Evolutionary conservation across 495 filamentous ascomycete genomes (phyloP), one percentile per base, ranked within the genome.

Genomic region (Rusavskia elegans): DNA sequence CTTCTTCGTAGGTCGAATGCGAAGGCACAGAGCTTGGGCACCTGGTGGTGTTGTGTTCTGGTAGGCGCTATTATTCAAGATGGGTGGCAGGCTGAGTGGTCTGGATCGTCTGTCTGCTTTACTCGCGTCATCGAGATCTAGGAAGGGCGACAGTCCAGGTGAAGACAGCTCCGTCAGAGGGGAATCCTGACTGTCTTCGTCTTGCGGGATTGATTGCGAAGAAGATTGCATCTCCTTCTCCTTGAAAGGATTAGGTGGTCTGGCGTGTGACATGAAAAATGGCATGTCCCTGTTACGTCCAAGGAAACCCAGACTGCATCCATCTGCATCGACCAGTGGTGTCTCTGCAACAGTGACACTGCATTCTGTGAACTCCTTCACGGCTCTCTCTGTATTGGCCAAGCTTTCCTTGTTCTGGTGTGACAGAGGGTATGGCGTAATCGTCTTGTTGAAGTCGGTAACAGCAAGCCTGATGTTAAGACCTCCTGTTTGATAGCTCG

Each of bases 191-290:
- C 41, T 52, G 38, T 29, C 30, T 50, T 9, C 19, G 16, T 13
- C 46, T 23, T 30, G 10, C 16, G 17, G 30, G 7, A 36, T 38
- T 19, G 10, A 10, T 21, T 37, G 16, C 4, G 23, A 13, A 10
- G 25, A 29, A 17, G n/a, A 16, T 23, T 35, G 8, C 9, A 17
- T 37, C 9, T 38, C 5, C 11, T 29, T 17, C 30, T 19, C 21
- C 10, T 42, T 46, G 45, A 64, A 61, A 13, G 59, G 39, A 14
- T 57, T 51, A 2, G 32, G 32, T 29, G 45, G 48, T n/a, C 61
- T 63, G 21, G 61, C 62, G 19, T 57, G 58, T 17, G 64, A 61
- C 48, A 65, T 53, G 41, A 58, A 57, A 36, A 68, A 59, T 2
- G 64, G 64, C 42, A 66, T 51, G 40, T 64, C 51, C 35, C 53